Conservation (phyloP, 768 basidiomycete species). For the Auriculariales sp. region DNA sequence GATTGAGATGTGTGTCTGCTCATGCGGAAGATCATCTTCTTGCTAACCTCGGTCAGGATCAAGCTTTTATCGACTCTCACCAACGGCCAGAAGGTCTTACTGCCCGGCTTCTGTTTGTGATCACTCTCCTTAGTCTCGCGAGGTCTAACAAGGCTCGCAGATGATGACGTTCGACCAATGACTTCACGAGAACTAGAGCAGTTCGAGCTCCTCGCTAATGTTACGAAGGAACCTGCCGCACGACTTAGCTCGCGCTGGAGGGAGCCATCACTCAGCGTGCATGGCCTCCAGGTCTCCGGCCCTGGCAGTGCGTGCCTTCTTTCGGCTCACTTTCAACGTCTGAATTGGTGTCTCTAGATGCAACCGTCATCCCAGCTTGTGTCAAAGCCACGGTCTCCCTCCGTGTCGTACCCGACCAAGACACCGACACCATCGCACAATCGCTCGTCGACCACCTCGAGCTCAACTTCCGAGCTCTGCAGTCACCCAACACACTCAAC, state of each 20-base stretch:
- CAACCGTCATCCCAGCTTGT: slow-evolving; percentile 77
- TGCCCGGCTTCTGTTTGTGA: slow-evolving; percentile 73
- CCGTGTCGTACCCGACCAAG: slow-evolving; percentile 91
- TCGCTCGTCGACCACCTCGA: slow-evolving; percentile 45
- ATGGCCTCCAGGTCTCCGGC: slow-evolving; percentile 71
- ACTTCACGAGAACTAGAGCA: slow-evolving; percentile 51
- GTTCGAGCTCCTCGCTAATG: slow-evolving; percentile 52
- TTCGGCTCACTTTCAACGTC: background rate
- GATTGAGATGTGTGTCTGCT: slow-evolving; percentile 61
- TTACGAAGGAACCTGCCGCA: slow-evolving; percentile 53
- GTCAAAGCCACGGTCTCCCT: slow-evolving; percentile 80
- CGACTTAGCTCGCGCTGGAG: slow-evolving; percentile 72
- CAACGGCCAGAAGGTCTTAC: slow-evolving; percentile 39
- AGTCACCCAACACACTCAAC: slow-evolving; percentile 57
- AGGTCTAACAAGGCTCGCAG: slow-evolving; percentile 20
- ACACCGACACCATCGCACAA: slow-evolving; percentile 50
- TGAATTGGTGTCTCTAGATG: slow-evolving; percentile 27
- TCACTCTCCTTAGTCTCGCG: background rate
- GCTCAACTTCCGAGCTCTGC: slow-evolving; percentile 39
- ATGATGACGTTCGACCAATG: slow-evolving; percentile 60
- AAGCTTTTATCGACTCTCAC: slow-evolving; percentile 60
- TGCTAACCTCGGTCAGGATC: slow-evolving; percentile 35
- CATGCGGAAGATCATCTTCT: background rate
- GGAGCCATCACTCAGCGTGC: slow-evolving; percentile 80
- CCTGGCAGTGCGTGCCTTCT: slow-evolving; percentile 44